Evolutionary conservation across 164 flowering plant species (phyloP).

Genomic region (Dillenia turbinata): DNA sequence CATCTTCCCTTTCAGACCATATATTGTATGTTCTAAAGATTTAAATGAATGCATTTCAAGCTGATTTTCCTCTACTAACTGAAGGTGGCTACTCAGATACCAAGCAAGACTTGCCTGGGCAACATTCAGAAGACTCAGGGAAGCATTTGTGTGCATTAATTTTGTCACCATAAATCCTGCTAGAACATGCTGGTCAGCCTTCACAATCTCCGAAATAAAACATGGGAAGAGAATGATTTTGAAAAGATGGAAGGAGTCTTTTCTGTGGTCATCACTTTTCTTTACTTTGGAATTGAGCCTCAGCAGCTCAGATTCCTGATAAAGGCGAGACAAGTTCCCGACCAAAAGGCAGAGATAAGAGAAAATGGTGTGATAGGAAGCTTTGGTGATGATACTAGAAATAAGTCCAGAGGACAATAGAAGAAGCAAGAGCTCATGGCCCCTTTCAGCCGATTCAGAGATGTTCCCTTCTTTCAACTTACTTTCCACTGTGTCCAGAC

Average conservation of each 20-base stretch:
- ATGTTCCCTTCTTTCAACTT: conserved; percentile 56
- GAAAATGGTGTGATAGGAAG: conserved; percentile 43
- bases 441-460: conserved; percentile 26
- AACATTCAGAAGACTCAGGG: conserved; percentile 64
- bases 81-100: conserved; percentile 51
- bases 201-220: conserved; percentile 78
- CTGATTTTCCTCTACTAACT: conserved; percentile 19
- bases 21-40: conserved; percentile 36
- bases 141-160: conserved; percentile 70
- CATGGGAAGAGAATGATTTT: conserved; percentile 53
- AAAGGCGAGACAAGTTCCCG: conserved; percentile 56
- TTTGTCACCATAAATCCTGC: conserved; percentile 77
- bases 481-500: conserved; percentile 58
- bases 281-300: conserved; percentile 7
- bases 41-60: conserved; percentile 16
- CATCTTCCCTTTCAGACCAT: conserved; percentile 38
- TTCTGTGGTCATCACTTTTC: conserved; percentile 4
- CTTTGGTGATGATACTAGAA: conserved; percentile 36
- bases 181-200: conserved; percentile 58
- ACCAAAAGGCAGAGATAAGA: conserved; percentile 62
- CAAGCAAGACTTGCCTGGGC: conserved; percentile 65
- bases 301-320: conserved; percentile 46
- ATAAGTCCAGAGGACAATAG: conserved; percentile 58
- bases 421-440: conserved; percentile 53
- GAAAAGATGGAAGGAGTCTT: conserved; percentile 28